Conservation (phyloP, 768 basidiomycete species). For the Suillus cothurnatus region DNA sequence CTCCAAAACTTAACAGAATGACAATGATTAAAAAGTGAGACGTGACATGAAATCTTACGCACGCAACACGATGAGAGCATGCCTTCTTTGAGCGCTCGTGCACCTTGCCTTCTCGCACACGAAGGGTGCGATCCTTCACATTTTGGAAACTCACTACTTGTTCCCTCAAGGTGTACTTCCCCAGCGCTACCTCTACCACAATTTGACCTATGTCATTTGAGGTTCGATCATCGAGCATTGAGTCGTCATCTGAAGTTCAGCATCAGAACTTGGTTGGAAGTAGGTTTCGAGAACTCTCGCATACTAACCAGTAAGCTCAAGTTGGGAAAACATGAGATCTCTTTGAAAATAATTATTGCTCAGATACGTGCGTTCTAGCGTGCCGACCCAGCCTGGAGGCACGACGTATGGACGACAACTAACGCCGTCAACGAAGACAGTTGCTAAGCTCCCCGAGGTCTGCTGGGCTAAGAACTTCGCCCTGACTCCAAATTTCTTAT, state of each 20-base stretch:
- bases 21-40: neutral
- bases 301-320: slow-evolving; percentile 21
- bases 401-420: rapidly evolving
- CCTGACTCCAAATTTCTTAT: slow-evolving; percentile 17
- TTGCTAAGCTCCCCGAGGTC: neutral
- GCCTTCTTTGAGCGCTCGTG: neutral
- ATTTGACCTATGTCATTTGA: slow-evolving; percentile 20
- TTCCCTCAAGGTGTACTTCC: neutral
- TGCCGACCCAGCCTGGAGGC: neutral
- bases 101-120: neutral
- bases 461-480: slow-evolving; percentile 8
- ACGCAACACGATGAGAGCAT: neutral
- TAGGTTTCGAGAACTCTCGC: neutral
- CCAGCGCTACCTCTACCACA: neutral
- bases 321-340: slow-evolving; percentile 19
- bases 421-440: slow-evolving; percentile 15
- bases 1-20: slow-evolving; percentile 17
- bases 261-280: neutral
- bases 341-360: neutral
- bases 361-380: neutral
- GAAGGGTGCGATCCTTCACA: rapidly evolving
- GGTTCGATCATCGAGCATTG: slow-evolving; percentile 11
- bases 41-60: neutral
- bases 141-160: neutral
- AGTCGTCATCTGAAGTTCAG: slow-evolving; percentile 23